A percentile compares a stretch with the other conserved stretches of the same genome.
These are phyloP conservation scores for Cladosporium sp. DNA, from an alignment of 2,329 filamentous ascomycete genomes.

Conservation along the genomic window DNA sequence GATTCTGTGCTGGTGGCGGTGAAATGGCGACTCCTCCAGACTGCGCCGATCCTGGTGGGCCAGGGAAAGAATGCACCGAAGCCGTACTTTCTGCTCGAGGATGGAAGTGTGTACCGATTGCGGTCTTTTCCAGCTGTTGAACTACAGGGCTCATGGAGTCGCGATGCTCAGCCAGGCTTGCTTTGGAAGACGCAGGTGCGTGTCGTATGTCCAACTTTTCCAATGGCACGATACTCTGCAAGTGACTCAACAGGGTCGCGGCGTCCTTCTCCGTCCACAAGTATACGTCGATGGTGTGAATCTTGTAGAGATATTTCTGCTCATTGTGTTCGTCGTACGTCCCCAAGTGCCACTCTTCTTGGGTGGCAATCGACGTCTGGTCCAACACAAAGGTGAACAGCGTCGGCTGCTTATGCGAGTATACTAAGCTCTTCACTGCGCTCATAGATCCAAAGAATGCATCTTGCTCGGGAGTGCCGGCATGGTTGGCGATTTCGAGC, in stretches of 20 bases:
- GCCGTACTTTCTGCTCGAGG: slow-evolving; percentile 39
- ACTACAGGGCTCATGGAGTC: slow-evolving; percentile 67
- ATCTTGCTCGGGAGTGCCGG: slow-evolving; percentile 74
- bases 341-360: slow-evolving; percentile 70
- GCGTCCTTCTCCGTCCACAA: slow-evolving; percentile 77
- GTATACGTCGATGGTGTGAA: slow-evolving; percentile 75
- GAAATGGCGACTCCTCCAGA: slow-evolving; percentile 25
- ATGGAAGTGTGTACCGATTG: slow-evolving; percentile 62
- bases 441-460: slow-evolving; percentile 74
- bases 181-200: slow-evolving; percentile 58
- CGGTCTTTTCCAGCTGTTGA: slow-evolving; percentile 70
- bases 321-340: slow-evolving; percentile 71
- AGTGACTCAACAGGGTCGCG: slow-evolving; percentile 66
- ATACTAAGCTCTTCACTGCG: slow-evolving; percentile 59
- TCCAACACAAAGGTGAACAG: slow-evolving; percentile 68
- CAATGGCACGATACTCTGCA: slow-evolving; percentile 64
- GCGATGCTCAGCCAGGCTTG: slow-evolving; percentile 44
- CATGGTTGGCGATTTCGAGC: slow-evolving; percentile 73
- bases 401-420: slow-evolving; percentile 73
- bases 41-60: slow-evolving; percentile 33
- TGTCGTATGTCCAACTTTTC: slow-evolving; percentile 64
- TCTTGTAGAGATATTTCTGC: slow-evolving; percentile 75
- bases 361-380: slow-evolving; percentile 44
- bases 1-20: slow-evolving; percentile 35
- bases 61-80: slow-evolving; percentile 38